Percentiles rank a stretch among this genome's conserved stretches.
phyloP scores from a whole-genome alignment of 345 rosid genomes.

The Dimocarpus longan region DNA sequence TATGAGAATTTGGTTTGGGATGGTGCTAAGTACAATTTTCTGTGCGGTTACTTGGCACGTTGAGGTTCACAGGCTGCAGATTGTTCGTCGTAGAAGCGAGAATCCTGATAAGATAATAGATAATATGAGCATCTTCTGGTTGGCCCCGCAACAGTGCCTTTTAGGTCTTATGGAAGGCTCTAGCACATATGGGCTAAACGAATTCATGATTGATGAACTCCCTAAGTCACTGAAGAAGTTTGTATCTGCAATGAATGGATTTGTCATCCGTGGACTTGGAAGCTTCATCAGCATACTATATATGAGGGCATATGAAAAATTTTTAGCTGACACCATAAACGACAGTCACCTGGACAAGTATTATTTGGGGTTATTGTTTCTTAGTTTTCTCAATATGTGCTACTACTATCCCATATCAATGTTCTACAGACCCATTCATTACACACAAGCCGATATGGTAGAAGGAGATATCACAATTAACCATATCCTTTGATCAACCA shows the following conservation, averaged over 20 bases:
- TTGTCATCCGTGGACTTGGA: neutral
- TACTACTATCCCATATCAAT: neutral
- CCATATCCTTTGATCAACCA: too few species aligned
- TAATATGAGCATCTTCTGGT: constrained; percentile 8
- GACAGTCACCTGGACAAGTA: neutral
- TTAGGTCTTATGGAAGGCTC: constrained; percentile 16
- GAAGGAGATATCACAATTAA: too few species aligned
- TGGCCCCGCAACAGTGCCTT: constrained; percentile 11
- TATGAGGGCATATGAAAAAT: neutral
- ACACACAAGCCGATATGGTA: too few species aligned
- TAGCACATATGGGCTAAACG: neutral
- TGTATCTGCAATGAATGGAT: neutral
- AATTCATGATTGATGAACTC: neutral
- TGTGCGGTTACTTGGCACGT: neutral
- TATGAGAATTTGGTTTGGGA: neutral
- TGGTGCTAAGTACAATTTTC: neutral
- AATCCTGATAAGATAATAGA: too few species aligned
- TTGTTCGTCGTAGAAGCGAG: too few species aligned
- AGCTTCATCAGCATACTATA: neutral
- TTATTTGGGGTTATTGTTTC: neutral
- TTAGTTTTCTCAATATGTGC: neutral
- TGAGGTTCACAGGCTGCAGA: constrained; percentile 10
- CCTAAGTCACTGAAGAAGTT: neutral
- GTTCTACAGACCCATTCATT: neutral
- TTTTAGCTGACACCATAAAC: neutral